Evolutionary conservation across 176 grass and related monocot genomes (phyloP).

Genomic region (Carex pumila): DNA sequence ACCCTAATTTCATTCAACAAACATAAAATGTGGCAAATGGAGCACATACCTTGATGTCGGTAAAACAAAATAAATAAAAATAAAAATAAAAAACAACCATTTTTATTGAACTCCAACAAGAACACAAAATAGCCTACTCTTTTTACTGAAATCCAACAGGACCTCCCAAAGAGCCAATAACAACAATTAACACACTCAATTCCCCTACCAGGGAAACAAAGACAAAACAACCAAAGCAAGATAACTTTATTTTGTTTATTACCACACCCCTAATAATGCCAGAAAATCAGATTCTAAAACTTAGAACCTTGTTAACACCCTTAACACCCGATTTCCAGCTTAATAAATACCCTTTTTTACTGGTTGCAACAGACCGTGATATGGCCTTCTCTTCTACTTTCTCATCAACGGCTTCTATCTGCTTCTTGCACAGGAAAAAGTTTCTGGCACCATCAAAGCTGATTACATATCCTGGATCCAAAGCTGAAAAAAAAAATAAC

Average conservation of each 20-base stretch:
- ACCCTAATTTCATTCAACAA: background rate
- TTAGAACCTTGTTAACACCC: conserved; percentile 50
- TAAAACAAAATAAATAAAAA: background rate
- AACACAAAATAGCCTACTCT: background rate
- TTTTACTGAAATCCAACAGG: background rate
- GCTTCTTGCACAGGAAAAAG: conserved; percentile 61
- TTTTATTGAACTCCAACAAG: background rate
- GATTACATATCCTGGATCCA: conserved; percentile 35
- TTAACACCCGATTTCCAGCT: conserved; percentile 52
- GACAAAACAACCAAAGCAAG: background rate
- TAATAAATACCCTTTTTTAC: conserved; percentile 23
- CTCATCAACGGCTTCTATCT: background rate
- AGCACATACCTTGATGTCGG: background rate
- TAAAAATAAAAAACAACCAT: background rate
- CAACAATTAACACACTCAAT: background rate
- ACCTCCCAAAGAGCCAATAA: background rate
- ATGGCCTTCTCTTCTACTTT: background rate
- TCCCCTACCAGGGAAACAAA: background rate
- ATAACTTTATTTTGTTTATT: background rate
- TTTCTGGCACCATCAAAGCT: conserved; percentile 46
- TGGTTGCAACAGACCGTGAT: background rate
- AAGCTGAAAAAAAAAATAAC: conserved; percentile 22
- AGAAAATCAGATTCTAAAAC: conserved; percentile 44
- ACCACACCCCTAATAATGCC: background rate
- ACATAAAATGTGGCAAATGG: background rate